Conservation (phyloP, 495 filamentous ascomycete genomes). For the Tricharina praecox region DNA sequence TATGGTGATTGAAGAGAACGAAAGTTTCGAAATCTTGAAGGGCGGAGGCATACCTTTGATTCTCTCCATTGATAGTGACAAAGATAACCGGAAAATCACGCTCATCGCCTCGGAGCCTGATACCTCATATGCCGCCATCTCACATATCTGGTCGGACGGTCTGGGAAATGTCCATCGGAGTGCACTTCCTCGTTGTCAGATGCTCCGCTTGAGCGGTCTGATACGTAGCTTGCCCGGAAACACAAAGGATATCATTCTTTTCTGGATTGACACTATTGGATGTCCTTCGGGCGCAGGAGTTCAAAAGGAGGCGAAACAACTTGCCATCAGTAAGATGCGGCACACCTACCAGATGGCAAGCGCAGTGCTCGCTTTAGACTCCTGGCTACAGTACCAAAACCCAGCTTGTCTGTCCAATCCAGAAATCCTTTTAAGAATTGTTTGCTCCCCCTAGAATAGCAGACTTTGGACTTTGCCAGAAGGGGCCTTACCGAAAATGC, state of each 20-base stretch:
- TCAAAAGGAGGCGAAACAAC: background rate
- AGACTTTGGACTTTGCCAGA: background rate
- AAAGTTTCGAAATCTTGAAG: background rate
- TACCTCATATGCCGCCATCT: background rate
- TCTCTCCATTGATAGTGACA: background rate
- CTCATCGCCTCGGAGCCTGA: background rate
- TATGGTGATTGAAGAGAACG: constrained; percentile 1
- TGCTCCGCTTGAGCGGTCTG: background rate
- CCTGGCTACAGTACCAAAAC: background rate
- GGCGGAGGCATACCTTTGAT: background rate
- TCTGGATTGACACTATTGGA: constrained; percentile 27
- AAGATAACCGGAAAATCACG: background rate
- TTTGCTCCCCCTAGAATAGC: background rate
- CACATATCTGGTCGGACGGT: constrained; percentile 4
- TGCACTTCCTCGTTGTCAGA: background rate
- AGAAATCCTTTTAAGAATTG: background rate
- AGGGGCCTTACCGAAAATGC: background rate
- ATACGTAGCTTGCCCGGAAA: background rate
- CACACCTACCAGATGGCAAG: constrained; percentile 15
- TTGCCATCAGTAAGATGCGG: constrained; percentile 17
- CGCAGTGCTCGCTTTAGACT: constrained; percentile 14
- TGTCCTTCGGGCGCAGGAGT: constrained; percentile 6
- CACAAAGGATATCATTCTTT: background rate
- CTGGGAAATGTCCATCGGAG: background rate
- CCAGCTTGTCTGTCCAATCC: background rate